Evolutionary conservation across 2,329 filamentous ascomycete genomes (phyloP).

Genomic region (Phialophora macrospora): DNA sequence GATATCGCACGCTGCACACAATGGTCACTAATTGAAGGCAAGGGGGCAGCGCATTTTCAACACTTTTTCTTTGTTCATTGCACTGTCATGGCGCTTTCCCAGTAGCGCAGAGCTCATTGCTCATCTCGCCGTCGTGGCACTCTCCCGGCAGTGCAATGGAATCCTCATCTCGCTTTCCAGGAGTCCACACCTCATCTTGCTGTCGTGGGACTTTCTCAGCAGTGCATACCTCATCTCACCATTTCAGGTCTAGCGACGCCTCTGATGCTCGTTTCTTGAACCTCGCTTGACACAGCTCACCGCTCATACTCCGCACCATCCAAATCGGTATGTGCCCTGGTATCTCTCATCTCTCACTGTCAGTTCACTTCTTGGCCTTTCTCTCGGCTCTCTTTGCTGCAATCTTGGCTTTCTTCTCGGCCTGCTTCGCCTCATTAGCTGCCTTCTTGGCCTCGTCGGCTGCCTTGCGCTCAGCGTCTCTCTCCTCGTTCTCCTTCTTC

Average conservation of each 20-base stretch:
- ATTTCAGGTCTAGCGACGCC: neutral
- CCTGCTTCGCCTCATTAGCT: neutral
- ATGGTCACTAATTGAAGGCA: no score
- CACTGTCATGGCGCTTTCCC: neutral
- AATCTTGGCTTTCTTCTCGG: constrained; percentile 6
- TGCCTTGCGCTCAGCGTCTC: neutral
- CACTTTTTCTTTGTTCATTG: neutral
- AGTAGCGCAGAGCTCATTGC: neutral
- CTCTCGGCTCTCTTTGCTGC: neutral
- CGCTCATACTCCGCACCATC: neutral
- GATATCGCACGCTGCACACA: no score
- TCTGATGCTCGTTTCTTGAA: neutral
- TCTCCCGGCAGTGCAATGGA: no score
- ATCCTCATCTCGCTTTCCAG: no score
- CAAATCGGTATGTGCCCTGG: neutral
- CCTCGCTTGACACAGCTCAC: neutral
- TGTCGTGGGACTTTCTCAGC: neutral
- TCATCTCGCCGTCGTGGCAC: neutral
- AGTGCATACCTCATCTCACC: neutral
- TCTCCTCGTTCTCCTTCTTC: constrained; percentile 10
- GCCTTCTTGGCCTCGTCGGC: neutral
- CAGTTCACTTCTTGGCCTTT: neutral
- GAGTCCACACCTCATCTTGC: no score
- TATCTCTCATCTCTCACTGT: constrained; percentile 2
- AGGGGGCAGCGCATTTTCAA: neutral